A percentile compares a stretch with the other conserved stretches of the same genome.
These are phyloP conservation scores for Cladophialophora yegresii DNA, from an alignment of 2,329 filamentous ascomycete genomes.

Conservation along the genomic window DNA sequence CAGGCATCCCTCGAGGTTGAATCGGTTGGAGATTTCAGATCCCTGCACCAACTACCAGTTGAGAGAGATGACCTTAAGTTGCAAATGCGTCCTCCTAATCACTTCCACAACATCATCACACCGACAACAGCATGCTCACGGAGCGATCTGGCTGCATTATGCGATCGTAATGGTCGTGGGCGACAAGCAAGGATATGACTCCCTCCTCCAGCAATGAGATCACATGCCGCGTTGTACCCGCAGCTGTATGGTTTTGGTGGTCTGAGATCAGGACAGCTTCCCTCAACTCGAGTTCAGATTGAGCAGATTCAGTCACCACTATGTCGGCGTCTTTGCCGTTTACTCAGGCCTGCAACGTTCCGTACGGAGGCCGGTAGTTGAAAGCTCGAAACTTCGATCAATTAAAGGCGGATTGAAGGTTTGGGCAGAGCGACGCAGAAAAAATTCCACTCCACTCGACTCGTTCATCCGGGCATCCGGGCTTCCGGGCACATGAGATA, in stretches of 20 bases:
- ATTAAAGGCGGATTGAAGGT: background rate
- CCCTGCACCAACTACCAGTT: background rate
- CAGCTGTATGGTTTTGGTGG: background rate
- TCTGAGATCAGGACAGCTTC: background rate
- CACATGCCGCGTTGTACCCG: background rate
- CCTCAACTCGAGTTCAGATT: background rate
- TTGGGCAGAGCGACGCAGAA: background rate
- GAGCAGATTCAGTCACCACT: background rate
- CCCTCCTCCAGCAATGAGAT: background rate
- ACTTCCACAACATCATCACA: background rate
- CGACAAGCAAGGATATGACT: background rate
- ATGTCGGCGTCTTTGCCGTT: background rate
- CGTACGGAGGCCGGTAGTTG: background rate
- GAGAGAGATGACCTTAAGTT: background rate
- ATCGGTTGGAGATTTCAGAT: background rate
- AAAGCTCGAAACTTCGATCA: background rate
- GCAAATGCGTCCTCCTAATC: background rate
- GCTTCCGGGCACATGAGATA: background rate
- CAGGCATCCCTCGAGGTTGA: background rate
- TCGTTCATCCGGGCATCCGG: background rate
- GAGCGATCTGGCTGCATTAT: background rate
- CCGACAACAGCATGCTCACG: background rate
- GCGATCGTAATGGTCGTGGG: background rate
- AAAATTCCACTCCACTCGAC: background rate
- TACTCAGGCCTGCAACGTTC: background rate